These are phyloP conservation scores for Proliferodiscus dingleyae DNA, from an alignment of 2,329 filamentous ascomycete species.

Conservation along the genomic window DNA sequence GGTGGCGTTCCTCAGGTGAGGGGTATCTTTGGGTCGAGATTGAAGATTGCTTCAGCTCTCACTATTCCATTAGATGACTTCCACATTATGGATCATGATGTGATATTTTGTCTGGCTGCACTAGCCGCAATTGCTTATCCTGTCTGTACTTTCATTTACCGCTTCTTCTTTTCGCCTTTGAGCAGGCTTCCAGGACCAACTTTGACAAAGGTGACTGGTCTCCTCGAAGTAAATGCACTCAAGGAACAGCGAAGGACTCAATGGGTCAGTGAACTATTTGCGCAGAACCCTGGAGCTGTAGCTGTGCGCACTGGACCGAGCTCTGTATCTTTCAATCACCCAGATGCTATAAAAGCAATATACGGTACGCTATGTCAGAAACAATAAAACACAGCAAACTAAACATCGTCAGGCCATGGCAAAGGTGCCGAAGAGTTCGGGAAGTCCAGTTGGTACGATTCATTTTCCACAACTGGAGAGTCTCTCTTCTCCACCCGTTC, in stretches of 20 bases:
- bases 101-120: neutral
- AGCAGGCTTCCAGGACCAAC: constrained; percentile 11
- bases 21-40: too few species aligned
- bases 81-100: neutral
- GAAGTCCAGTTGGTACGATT: constrained; percentile 54
- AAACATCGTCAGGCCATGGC: constrained; percentile 8
- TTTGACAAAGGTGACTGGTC: constrained; percentile 5
- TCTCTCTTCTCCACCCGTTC: constrained; percentile 85
- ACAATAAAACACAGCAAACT: neutral
- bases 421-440: constrained; percentile 14
- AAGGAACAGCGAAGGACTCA: constrained; percentile 9
- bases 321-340: constrained; percentile 15
- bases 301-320: constrained; percentile 9
- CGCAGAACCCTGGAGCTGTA: constrained; percentile 9
- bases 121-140: neutral
- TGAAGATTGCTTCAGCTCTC: neutral
- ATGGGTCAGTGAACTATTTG: constrained; percentile 11
- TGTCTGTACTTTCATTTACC: constrained; percentile 3
- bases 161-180: constrained; percentile 13
- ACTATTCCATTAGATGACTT: neutral
- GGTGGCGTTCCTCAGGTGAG: too few species aligned
- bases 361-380: constrained; percentile 9
- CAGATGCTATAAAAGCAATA: constrained; percentile 14
- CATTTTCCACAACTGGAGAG: constrained; percentile 78
- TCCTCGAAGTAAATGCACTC: constrained; percentile 12